These are phyloP conservation scores for Saturnispora ahearnii DNA, from an alignment of 805 yeast species.

Conservation along the genomic window DNA sequence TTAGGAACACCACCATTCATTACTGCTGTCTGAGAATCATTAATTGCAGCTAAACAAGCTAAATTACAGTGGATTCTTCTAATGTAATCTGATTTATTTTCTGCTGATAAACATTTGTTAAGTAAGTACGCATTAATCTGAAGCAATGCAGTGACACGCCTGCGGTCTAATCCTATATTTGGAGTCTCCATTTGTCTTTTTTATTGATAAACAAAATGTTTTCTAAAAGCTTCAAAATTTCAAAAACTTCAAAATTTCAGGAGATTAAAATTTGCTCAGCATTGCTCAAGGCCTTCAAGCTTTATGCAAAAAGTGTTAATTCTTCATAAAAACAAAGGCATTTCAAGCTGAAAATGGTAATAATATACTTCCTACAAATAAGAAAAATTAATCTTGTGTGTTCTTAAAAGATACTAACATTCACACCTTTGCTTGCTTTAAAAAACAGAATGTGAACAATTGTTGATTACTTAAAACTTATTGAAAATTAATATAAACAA, in stretches of 20 bases:
- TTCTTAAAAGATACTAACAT: too few species aligned
- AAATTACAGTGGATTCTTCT: slow-evolving; percentile 30
- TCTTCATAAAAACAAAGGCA: too few species aligned
- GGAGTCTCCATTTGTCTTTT: neutral
- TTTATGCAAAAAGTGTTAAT: too few species aligned
- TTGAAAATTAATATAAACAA: too few species aligned
- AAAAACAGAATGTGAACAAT: too few species aligned
- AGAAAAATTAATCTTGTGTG: too few species aligned
- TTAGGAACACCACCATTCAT: slow-evolving; percentile 22
- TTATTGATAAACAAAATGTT: neutral
- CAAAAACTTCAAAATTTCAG: neutral
- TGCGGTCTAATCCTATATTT: slow-evolving; percentile 21
- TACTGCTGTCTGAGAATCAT: slow-evolving; percentile 24
- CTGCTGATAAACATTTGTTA: slow-evolving; percentile 25
- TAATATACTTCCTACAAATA: too few species aligned
- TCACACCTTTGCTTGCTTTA: too few species aligned
- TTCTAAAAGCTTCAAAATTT: neutral
- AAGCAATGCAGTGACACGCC: slow-evolving; percentile 27
- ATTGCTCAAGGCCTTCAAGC: too few species aligned
- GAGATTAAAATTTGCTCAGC: neutral
- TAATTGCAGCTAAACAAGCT: slow-evolving; percentile 30
- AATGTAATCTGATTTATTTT: slow-evolving; percentile 25
- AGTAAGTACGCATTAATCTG: slow-evolving; percentile 29
- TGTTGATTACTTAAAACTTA: too few species aligned
- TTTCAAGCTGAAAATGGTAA: too few species aligned